phyloP scores from a whole-genome alignment of 2,329 filamentous ascomycete genomes.

The Verticillium dahliae region DNA sequence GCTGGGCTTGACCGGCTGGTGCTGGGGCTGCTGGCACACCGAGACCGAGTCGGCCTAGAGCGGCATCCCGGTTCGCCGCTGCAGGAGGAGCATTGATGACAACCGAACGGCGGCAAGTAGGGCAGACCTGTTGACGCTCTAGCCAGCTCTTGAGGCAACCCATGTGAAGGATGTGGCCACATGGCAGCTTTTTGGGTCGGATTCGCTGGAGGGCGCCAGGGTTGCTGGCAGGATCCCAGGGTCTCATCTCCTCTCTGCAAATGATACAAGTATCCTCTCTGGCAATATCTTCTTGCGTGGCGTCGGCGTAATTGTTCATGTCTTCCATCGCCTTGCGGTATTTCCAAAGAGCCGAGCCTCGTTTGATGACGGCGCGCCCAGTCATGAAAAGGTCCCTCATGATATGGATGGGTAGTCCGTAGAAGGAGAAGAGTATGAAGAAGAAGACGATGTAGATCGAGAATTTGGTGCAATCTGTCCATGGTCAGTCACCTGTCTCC shows the following conservation, averaged over 20 bases:
- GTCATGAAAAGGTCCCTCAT: conserved; percentile 94
- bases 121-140: conserved; percentile 94
- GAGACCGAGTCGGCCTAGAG: conserved; percentile 22
- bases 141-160: conserved; percentile 95
- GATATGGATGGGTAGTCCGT: conserved; percentile 93
- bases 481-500: neutral
- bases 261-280: conserved; percentile 96
- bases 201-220: conserved; percentile 73
- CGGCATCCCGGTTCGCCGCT: conserved; percentile 25
- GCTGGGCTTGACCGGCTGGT: conserved; percentile 13
- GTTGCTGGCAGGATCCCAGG: conserved; percentile 56
- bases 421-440: conserved; percentile 85
- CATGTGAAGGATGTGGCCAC: conserved; percentile 91
- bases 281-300: conserved; percentile 75
- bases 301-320: conserved; percentile 93
- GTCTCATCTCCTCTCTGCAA: conserved; percentile 90
- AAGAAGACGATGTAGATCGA: conserved; percentile 89
- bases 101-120: conserved; percentile 84
- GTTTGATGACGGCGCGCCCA: conserved; percentile 81
- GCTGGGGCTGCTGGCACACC: conserved; percentile 9
- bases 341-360: conserved; percentile 79
- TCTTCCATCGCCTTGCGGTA: conserved; percentile 89
- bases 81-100: conserved; percentile 46
- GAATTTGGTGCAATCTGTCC: conserved; percentile 79
- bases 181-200: conserved; percentile 91